Evolutionary conservation across 441 rosid species (phyloP), one percentile per base, ranked within the genome.

Genomic region (Cnidoscolus chayamansa): DNA sequence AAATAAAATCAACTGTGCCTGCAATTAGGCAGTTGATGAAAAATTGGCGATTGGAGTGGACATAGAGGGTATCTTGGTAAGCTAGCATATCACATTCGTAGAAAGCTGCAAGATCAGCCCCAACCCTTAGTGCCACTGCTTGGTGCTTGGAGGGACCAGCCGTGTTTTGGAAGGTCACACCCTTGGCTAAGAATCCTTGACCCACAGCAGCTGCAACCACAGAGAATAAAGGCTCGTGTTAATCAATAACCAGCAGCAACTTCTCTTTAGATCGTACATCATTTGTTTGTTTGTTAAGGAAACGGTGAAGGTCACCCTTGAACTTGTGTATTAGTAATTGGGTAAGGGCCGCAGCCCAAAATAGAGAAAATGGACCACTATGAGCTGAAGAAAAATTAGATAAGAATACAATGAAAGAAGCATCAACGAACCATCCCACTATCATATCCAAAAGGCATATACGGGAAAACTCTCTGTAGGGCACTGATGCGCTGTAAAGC

Each of bases 141-240:
- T 91, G 97, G 84, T 87, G 90, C 85, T 88, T 91, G 10, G 93
- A 86, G 2, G 93, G 90, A 17, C 97, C 97, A 0, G 97, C 97
- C 0, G 90, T 82, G 88, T 92, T 92, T 32, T 90, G 81, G 78
- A 92, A 88, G 2, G 97, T 87, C 56, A 92, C 64, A 77, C 84
- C 88, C 49, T 87, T 74, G 13, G 97, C 97, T 47, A 92, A 59
- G 83, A 92, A 92, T 49, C 86, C 65, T 50, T 78, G 89, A 5
- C 97, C 97, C 31, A 87, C 92, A 0, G 57, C 92, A 40, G 92
- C 97, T 92, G 90, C 85, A 78, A 72, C 9, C 63, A 64, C 66
- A 16, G 37, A 16, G 9, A 49, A 65, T 10, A 1, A 4, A 32
- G 43, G 32, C 25, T 15, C 20, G 13, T 40, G 7, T 30, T 30